A percentile compares a stretch with the other conserved stretches of the same genome.
Conservation (phyloP, 306 rosid species). For the Leucaena leucocephala region DNA sequence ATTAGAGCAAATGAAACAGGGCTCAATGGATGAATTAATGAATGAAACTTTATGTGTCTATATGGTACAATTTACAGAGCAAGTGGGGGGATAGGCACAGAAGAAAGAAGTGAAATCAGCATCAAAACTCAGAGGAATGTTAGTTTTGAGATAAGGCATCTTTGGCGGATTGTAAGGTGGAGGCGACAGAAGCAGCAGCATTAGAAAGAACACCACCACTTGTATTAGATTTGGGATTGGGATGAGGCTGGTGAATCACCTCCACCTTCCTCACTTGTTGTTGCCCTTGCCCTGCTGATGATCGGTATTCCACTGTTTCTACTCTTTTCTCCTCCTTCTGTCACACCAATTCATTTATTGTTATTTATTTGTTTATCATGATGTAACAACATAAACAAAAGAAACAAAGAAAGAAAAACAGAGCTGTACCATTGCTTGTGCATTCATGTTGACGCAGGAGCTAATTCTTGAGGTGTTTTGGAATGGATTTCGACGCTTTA, state of each 20-base stretch:
- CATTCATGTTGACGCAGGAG: constrained; percentile 36
- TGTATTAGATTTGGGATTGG: constrained; percentile 30
- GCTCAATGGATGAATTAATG: constrained; percentile 9
- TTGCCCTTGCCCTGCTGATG: constrained; percentile 56
- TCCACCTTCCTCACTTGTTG: constrained; percentile 51
- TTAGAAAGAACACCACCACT: constrained; percentile 58
- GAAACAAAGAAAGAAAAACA: no score
- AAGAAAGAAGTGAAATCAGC: neutral
- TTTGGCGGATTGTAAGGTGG: constrained; percentile 62
- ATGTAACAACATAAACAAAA: neutral
- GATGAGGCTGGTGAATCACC: constrained; percentile 55
- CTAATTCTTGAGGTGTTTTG: constrained; percentile 17
- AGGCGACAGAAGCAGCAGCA: constrained; percentile 55
- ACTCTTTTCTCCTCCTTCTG: constrained; percentile 50
- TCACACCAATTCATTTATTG: neutral
- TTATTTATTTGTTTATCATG: neutral
- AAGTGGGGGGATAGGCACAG: neutral
- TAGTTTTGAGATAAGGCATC: constrained; percentile 54
- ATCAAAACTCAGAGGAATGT: neutral
- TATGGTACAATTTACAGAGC: neutral
- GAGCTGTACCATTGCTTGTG: constrained; percentile 22
- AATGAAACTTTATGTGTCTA: constrained; percentile 24
- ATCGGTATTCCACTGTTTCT: constrained; percentile 51
- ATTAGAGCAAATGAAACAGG: neutral
- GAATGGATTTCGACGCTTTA: neutral